Conservation (phyloP, 805 yeast genomes). For the Crinitomyces ghanaensis region DNA sequence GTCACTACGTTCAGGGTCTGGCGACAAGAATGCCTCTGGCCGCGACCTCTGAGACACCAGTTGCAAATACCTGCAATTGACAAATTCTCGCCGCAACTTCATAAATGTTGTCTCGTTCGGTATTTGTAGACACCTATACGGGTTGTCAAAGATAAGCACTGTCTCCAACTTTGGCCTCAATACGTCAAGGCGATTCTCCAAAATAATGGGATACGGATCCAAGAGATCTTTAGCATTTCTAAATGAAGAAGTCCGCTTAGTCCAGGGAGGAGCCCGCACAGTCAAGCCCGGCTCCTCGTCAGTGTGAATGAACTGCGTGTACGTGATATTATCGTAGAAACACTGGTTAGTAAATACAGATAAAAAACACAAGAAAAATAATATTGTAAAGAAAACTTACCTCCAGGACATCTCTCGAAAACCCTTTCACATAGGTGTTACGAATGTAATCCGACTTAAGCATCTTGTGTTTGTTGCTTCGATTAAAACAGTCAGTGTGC, state of each 20-base stretch:
- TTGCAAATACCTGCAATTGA: constrained; percentile 25
- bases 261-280: constrained; percentile 26
- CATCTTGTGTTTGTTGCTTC: constrained; percentile 58
- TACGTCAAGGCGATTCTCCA: constrained; percentile 25
- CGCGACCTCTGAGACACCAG: constrained; percentile 28
- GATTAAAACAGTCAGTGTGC: constrained; percentile 65
- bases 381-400: constrained; percentile 15
- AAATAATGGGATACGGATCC: constrained; percentile 29
- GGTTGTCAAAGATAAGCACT: constrained; percentile 19
- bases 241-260: constrained; percentile 17
- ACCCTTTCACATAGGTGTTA: constrained; percentile 28
- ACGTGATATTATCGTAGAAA: constrained; percentile 56
- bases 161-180: constrained; percentile 25
- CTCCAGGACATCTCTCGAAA: constrained; percentile 28
- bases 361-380: constrained; percentile 28
- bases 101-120: constrained; percentile 17
- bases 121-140: constrained; percentile 18
- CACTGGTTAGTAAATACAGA: constrained; percentile 30
- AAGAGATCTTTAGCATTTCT: constrained; percentile 18
- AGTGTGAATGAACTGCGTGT: constrained; percentile 42
- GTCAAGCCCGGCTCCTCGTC: constrained; percentile 23
- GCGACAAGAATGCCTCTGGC: constrained; percentile 24
- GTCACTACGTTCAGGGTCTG: constrained; percentile 18
- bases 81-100: constrained; percentile 19
- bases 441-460: constrained; percentile 48